These are phyloP conservation scores for Nakazawaea ishiwadae DNA, from an alignment of 805 yeast species.

Conservation along the genomic window DNA sequence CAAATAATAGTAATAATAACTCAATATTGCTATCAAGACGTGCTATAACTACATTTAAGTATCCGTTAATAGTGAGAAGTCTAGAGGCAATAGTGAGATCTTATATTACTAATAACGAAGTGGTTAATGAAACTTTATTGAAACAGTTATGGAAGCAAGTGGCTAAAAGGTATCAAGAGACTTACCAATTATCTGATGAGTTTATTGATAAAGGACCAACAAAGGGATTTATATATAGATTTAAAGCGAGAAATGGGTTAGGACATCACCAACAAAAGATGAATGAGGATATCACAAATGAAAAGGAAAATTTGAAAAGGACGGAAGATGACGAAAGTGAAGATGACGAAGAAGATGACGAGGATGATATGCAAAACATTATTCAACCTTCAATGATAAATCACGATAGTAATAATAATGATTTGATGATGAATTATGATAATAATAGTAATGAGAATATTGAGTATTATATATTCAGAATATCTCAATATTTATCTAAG, in stretches of 20 bases:
- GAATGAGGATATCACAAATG: not conserved
- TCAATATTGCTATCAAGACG: constrained; percentile 5
- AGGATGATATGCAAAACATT: not conserved
- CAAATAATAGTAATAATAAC: no score
- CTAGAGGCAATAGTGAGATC: constrained; percentile 2
- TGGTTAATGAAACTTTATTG: constrained; percentile 5
- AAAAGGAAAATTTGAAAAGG: constrained; percentile 2
- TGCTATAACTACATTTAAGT: constrained; percentile 2
- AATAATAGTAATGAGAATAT: not conserved
- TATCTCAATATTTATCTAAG: constrained; percentile 1
- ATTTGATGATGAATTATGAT: no score
- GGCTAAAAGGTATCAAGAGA: not conserved
- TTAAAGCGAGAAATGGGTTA: constrained; percentile 9
- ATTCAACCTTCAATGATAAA: not conserved
- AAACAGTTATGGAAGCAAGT: constrained; percentile 3
- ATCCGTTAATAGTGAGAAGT: constrained; percentile 9
- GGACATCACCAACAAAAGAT: constrained; percentile 5
- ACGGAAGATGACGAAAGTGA: not conserved
- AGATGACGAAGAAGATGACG: not conserved
- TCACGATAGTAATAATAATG: no score
- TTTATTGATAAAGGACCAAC: constrained; percentile 7
- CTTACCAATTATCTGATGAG: constrained; percentile 5
- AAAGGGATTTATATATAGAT: constrained; percentile 10
- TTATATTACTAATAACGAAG: not conserved
- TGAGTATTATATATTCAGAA: not conserved